A percentile compares a stretch with the other conserved stretches of the same genome.
These are phyloP conservation scores for Rubia yunnanensis DNA, from an alignment of 257 asterid species.

Conservation along the genomic window DNA sequence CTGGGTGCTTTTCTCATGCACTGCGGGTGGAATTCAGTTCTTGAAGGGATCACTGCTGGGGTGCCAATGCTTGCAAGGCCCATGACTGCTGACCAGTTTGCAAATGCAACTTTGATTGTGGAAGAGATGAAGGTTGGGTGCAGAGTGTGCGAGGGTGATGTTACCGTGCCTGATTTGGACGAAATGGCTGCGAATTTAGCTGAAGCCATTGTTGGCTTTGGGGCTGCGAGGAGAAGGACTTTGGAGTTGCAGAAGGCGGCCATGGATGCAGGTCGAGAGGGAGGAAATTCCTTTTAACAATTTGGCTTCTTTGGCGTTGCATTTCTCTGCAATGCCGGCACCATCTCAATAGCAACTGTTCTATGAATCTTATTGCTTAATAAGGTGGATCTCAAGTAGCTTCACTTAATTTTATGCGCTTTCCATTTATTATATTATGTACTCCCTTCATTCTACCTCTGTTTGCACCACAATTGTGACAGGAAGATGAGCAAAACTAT, in stretches of 20 bases:
- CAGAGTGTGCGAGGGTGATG: conserved; percentile 52
- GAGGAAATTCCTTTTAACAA: neutral
- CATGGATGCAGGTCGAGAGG: neutral
- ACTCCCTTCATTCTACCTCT: too few relatives aligned
- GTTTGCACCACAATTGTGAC: too few relatives aligned
- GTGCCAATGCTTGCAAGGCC: conserved; percentile 78
- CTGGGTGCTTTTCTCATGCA: conserved; percentile 39
- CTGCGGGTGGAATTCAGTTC: conserved; percentile 67
- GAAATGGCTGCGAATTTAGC: conserved; percentile 30
- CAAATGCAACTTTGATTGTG: conserved; percentile 49
- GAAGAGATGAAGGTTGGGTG: conserved; percentile 44
- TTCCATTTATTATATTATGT: too few relatives aligned
- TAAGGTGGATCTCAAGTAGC: too few relatives aligned
- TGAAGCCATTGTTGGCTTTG: conserved; percentile 22
- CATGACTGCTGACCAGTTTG: conserved; percentile 69
- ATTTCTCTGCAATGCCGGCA: neutral
- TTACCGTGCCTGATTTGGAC: conserved; percentile 29
- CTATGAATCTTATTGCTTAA: too few relatives aligned
- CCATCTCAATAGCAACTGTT: neutral
- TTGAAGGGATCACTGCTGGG: conserved; percentile 46
- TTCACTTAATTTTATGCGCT: too few relatives aligned
- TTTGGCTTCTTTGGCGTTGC: neutral
- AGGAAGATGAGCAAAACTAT: too few relatives aligned
- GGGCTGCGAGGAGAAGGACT: conserved; percentile 17
- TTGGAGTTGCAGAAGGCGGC: neutral